Evolutionary conservation across 2,329 filamentous ascomycete species (phyloP).

Genomic region (Lachnellula hyalina): DNA sequence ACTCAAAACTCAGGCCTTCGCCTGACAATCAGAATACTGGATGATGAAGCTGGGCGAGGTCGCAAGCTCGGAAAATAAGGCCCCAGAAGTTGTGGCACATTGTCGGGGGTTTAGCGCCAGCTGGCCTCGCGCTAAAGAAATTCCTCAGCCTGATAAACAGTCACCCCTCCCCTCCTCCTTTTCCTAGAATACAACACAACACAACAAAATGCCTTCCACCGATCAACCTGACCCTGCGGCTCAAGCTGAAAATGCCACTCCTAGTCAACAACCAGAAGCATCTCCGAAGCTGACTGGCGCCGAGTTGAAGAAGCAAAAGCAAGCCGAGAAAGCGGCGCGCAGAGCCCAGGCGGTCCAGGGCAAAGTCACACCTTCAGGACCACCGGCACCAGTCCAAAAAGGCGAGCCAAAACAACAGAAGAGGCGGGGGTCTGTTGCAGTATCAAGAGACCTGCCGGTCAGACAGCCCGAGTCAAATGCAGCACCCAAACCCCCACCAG

Average conservation of each 20-base stretch:
- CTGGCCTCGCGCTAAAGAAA: constrained; percentile 2
- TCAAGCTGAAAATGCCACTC: constrained; percentile 2
- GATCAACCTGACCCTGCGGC: constrained; percentile 13
- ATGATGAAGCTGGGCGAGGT: too few relatives aligned
- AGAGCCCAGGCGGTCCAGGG: constrained; percentile 65
- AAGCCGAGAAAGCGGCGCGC: constrained; percentile 86
- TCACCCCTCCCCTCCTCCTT: background rate
- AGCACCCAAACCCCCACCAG: constrained; percentile 45
- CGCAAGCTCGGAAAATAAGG: background rate
- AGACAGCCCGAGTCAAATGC: constrained; percentile 24
- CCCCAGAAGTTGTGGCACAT: background rate
- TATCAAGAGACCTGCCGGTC: constrained; percentile 21
- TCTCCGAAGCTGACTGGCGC: constrained; percentile 54
- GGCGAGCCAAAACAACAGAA: constrained; percentile 33
- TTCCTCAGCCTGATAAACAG: constrained; percentile 7
- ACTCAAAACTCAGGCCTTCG: too few relatives aligned
- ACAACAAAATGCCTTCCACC: constrained; percentile 16
- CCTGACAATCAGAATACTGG: too few relatives aligned
- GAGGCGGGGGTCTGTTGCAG: constrained; percentile 27
- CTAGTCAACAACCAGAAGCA: constrained; percentile 20
- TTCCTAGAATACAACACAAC: background rate
- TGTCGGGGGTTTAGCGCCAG: background rate
- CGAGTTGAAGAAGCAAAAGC: constrained; percentile 73
- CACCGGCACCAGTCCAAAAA: constrained; percentile 20
- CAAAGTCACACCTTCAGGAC: constrained; percentile 33